Conservation (phyloP, 495 filamentous ascomycete species). For the Parachaetomium inaequale region DNA sequence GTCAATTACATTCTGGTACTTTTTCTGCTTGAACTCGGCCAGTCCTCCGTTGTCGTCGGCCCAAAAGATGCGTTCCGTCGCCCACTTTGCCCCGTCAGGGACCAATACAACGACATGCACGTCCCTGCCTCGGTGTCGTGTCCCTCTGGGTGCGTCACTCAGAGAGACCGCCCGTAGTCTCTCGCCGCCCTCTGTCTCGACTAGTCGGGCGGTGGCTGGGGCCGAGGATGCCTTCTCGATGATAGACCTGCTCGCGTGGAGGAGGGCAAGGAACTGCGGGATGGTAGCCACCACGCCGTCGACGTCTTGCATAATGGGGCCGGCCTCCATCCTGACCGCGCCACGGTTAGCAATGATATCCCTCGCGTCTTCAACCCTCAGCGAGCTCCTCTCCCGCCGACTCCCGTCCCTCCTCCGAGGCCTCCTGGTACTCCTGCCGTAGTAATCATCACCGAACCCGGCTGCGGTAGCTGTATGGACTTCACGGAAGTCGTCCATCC, state of each 20-base stretch:
- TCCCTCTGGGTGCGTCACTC: constrained; percentile 1
- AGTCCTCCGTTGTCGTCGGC: constrained; percentile 8
- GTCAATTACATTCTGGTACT: constrained; percentile 13
- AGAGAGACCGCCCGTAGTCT: constrained; percentile 9
- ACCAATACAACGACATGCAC: constrained; percentile 12
- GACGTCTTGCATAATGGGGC: not conserved
- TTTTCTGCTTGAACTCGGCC: constrained; percentile 12
- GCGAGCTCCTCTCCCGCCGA: not conserved
- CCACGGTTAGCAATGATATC: not conserved
- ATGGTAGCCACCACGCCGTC: constrained; percentile 19
- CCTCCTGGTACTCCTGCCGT: not conserved
- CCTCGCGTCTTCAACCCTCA: not conserved
- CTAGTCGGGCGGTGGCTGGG: not conserved
- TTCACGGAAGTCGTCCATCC: not conserved
- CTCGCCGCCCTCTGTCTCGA: constrained; percentile 12
- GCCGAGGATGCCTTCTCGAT: constrained; percentile 1
- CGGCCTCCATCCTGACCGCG: not conserved
- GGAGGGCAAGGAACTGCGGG: constrained; percentile 20
- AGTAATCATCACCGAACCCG: not conserved
- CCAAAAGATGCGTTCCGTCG: constrained; percentile 22
- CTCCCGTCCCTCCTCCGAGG: not conserved
- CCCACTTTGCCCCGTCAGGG: constrained; percentile 14
- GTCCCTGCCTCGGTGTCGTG: constrained; percentile 13
- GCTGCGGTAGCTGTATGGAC: not conserved
- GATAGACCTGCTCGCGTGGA: constrained; percentile 16